A percentile compares a stretch with the other conserved stretches of the same genome.
phyloP scores from a whole-genome alignment of 495 filamentous ascomycete genomes.

The Aspergillus saccharolyticus region DNA sequence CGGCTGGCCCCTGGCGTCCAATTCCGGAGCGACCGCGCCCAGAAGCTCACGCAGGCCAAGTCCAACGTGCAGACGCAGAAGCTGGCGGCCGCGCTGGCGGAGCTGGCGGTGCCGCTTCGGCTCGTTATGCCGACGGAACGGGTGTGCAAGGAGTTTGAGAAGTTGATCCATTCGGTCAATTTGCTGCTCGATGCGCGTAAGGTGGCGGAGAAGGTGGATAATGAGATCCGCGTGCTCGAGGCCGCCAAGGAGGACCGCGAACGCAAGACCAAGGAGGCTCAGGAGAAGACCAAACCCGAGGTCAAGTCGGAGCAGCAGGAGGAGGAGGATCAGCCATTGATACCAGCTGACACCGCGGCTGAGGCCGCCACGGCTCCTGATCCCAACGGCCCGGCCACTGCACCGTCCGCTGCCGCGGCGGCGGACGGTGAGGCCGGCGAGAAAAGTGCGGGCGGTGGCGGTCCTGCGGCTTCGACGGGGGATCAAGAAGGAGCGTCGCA shows the following conservation, averaged over 20 bases:
- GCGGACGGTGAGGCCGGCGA: slow-evolving; percentile 11
- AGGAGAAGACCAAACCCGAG: slow-evolving; percentile 27
- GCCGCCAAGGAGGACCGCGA: slow-evolving; percentile 60
- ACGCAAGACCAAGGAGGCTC: slow-evolving; percentile 26
- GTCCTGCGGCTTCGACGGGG: slow-evolving; percentile 6
- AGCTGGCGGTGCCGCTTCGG: slow-evolving; percentile 72
- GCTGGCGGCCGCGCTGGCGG: slow-evolving; percentile 68
- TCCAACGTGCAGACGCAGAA: slow-evolving; percentile 74
- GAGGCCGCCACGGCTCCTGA: slow-evolving; percentile 8
- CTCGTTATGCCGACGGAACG: slow-evolving; percentile 81
- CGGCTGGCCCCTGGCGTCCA: slow-evolving; percentile 66
- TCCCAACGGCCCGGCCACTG: background rate
- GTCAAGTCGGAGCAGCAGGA: slow-evolving; percentile 31
- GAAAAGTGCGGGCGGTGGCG: slow-evolving; percentile 12
- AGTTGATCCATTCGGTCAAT: slow-evolving; percentile 67
- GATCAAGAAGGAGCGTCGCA: slow-evolving; percentile 37
- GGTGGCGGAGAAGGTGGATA: slow-evolving; percentile 76
- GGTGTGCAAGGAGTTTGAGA: slow-evolving; percentile 77
- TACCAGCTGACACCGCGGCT: slow-evolving; percentile 15
- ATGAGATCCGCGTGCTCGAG: slow-evolving; percentile 70
- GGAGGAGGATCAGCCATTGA: slow-evolving; percentile 25
- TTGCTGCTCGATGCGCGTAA: slow-evolving; percentile 77
- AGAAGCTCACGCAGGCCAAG: slow-evolving; percentile 78
- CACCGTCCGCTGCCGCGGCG: background rate
- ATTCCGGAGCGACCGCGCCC: slow-evolving; percentile 80